A percentile compares a stretch with the other conserved stretches of the same genome.
phyloP scores from a whole-genome alignment of 2,329 filamentous ascomycete genomes.

The Alternaria sp. region DNA sequence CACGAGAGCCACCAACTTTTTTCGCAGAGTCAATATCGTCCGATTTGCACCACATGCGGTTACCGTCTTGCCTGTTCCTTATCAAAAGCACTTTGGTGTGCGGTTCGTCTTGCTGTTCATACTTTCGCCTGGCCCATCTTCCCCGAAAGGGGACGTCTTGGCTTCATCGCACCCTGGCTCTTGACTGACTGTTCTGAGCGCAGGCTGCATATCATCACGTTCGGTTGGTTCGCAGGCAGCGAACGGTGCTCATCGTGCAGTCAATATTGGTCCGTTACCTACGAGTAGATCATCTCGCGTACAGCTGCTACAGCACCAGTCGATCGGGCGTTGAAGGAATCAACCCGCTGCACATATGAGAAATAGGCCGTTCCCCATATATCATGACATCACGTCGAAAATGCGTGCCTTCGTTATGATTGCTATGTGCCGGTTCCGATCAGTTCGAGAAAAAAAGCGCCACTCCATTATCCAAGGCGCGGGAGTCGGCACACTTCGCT shows the following conservation, averaged over 20 bases:
- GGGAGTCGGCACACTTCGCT: constrained; percentile 13
- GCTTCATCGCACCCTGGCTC: constrained; percentile 15
- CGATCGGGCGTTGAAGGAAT: constrained; percentile 4
- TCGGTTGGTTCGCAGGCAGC: constrained; percentile 20
- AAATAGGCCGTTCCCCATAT: background rate
- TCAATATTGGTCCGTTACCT: constrained; percentile 9
- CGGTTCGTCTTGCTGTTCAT: constrained; percentile 20
- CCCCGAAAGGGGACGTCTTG: constrained; percentile 19
- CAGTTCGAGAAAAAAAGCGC: constrained; percentile 7
- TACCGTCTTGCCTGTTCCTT: constrained; percentile 27
- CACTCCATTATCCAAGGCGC: constrained; percentile 3
- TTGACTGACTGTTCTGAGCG: constrained; percentile 10
- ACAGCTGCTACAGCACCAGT: background rate
- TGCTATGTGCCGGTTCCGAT: background rate
- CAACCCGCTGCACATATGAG: background rate
- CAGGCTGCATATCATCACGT: constrained; percentile 26
- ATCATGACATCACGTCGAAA: background rate
- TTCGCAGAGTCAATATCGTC: constrained; percentile 26
- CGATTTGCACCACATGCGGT: constrained; percentile 23
- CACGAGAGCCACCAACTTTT: constrained; percentile 25
- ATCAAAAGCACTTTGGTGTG: constrained; percentile 9
- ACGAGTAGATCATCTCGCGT: constrained; percentile 4
- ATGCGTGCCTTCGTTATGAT: background rate
- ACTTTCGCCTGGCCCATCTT: constrained; percentile 11
- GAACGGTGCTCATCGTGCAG: constrained; percentile 16